Conservation (phyloP, 2,329 filamentous ascomycete species). For the Penicillium frequentans region DNA sequence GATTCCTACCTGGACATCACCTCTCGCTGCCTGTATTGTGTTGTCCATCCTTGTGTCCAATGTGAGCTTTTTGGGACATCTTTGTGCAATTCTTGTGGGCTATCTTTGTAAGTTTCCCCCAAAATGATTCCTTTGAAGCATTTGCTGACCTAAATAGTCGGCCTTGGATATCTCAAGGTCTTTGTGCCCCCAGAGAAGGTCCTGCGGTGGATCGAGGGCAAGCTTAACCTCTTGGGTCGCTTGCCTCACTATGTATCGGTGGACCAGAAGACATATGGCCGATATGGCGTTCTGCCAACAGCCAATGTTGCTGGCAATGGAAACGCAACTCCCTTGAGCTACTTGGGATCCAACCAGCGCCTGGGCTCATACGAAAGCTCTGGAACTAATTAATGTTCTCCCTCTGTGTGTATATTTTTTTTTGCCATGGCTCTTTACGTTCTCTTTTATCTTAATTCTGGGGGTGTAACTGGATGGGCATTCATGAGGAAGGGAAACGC, state of each 20-base stretch:
- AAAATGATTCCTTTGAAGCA: neutral
- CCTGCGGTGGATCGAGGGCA: constrained; percentile 83
- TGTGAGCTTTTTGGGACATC: constrained; percentile 81
- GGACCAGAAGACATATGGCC: constrained; percentile 92
- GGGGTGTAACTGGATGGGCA: neutral
- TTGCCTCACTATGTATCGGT: constrained; percentile 91
- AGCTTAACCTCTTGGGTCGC: constrained; percentile 78
- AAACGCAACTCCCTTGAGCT: constrained; percentile 52
- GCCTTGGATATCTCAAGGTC: constrained; percentile 83
- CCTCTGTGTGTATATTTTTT: neutral
- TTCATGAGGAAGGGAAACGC: constrained; percentile 18
- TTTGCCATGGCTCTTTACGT: neutral
- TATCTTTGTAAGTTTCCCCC: constrained; percentile 72
- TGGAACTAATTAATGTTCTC: constrained; percentile 24
- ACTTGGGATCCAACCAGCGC: constrained; percentile 64
- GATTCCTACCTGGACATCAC: constrained; percentile 91
- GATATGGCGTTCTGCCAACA: constrained; percentile 82
- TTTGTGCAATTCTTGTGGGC: constrained; percentile 79
- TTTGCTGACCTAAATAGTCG: constrained; percentile 54
- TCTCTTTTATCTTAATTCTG: neutral
- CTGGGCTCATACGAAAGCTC: constrained; percentile 59
- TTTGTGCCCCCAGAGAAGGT: constrained; percentile 86
- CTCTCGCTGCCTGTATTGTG: constrained; percentile 73
- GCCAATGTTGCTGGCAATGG: constrained; percentile 36
- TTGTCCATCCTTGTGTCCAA: constrained; percentile 75